These are phyloP conservation scores for Candida krabiensis DNA, from an alignment of 805 yeast genomes.

Conservation along the genomic window DNA sequence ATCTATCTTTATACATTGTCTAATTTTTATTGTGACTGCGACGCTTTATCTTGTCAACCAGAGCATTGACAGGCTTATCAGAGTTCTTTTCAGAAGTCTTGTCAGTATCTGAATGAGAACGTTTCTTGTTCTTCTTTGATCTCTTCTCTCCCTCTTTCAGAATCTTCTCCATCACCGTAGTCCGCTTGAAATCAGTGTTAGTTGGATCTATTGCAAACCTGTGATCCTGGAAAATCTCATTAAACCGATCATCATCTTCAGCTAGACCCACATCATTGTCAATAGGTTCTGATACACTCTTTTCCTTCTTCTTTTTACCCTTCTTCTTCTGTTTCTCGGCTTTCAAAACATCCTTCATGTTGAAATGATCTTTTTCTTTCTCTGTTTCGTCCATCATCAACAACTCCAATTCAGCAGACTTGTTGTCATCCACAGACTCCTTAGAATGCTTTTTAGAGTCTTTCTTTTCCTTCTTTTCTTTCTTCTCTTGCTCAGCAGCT, in stretches of 20 bases:
- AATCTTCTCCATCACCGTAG: slow-evolving; percentile 82
- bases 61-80: slow-evolving; percentile 18
- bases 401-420: slow-evolving; percentile 72
- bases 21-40: slow-evolving; percentile 4
- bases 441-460: slow-evolving; percentile 26
- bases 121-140: slow-evolving; percentile 16
- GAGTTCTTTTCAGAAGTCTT: slow-evolving; percentile 21
- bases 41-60: slow-evolving; percentile 53
- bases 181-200: slow-evolving; percentile 83
- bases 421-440: slow-evolving; percentile 38
- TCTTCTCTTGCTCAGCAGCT: slow-evolving; percentile 51
- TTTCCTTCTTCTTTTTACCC: slow-evolving; percentile 47
- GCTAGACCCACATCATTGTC: slow-evolving; percentile 57
- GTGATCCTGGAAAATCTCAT: slow-evolving; percentile 77
- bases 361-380: slow-evolving; percentile 61
- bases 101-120: slow-evolving; percentile 4
- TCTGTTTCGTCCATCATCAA: slow-evolving; percentile 65
- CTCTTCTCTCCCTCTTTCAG: slow-evolving; percentile 64
- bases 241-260: slow-evolving; percentile 81
- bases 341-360: slow-evolving; percentile 73
- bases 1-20: too few relatives aligned
- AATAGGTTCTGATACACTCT: slow-evolving; percentile 46
- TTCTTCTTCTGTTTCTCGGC: slow-evolving; percentile 65
- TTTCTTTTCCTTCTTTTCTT: slow-evolving; percentile 36
- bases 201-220: slow-evolving; percentile 95